These are phyloP conservation scores for Backusella sp. DNA, from an alignment of 192 early-diverging fungal species.

Conservation along the genomic window DNA sequence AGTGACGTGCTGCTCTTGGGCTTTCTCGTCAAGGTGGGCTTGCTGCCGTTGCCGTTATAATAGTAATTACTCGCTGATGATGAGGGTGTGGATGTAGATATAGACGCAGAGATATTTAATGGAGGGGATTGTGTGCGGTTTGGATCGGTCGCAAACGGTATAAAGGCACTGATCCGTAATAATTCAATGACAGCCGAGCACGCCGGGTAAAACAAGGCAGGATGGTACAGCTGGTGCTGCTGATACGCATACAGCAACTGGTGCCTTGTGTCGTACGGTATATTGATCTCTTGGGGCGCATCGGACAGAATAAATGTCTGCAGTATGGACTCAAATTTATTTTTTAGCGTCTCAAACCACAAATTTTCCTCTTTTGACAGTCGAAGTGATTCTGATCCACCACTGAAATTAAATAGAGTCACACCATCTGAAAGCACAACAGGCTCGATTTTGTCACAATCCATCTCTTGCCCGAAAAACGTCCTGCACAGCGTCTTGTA, in stretches of 20 bases:
- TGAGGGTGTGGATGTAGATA: background rate
- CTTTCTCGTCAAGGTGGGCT: background rate
- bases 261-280: conserved; percentile 30
- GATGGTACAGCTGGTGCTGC: conserved; percentile 26
- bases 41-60: background rate
- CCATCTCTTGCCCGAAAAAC: conserved; percentile 10
- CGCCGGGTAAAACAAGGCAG: conserved; percentile 29
- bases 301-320: conserved; percentile 26
- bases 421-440: background rate
- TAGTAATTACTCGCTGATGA: background rate
- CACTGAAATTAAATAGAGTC: background rate
- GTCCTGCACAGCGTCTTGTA: conserved; percentile 26
- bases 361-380: conserved; percentile 12
- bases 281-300: conserved; percentile 39
- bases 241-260: conserved; percentile 26
- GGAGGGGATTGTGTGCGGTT: background rate
- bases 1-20: background rate
- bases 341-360: conserved; percentile 26
- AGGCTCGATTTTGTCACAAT: background rate
- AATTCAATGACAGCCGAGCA: conserved; percentile 29
- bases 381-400: background rate
- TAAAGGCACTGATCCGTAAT: conserved; percentile 27
- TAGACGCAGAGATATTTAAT: background rate
- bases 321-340: conserved; percentile 30
- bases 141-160: conserved; percentile 20